These are phyloP conservation scores for Karstenula rhodostoma DNA, from an alignment of 2,329 filamentous ascomycete species.

Conservation along the genomic window DNA sequence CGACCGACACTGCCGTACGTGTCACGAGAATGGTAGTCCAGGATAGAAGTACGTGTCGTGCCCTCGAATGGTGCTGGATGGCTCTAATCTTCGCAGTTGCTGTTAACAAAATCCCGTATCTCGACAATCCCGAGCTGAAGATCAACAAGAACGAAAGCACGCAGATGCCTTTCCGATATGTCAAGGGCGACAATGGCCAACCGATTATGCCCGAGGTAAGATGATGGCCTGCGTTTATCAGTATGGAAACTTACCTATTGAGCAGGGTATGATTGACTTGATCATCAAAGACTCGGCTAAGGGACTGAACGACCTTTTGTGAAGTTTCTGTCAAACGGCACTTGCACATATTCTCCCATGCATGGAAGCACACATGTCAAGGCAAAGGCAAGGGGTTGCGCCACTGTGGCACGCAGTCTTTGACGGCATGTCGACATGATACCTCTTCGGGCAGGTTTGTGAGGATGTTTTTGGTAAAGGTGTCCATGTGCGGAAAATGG, in stretches of 20 bases:
- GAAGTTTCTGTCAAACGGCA: constrained; percentile 9
- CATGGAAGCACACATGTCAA: constrained; percentile 14
- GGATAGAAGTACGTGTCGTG: constrained; percentile 72
- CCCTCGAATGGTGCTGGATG: neutral
- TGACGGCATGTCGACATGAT: constrained; percentile 26
- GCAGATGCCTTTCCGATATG: constrained; percentile 98
- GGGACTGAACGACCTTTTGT: constrained; percentile 85
- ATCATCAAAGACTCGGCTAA: constrained; percentile 96
- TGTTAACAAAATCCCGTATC: constrained; percentile 79
- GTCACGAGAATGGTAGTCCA: constrained; percentile 91
- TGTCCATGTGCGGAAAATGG: constrained; percentile 19
- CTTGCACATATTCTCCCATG: neutral
- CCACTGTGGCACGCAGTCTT: constrained; percentile 50
- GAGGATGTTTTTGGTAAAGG: constrained; percentile 29
- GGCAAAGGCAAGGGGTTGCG: constrained; percentile 28
- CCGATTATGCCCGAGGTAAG: constrained; percentile 91
- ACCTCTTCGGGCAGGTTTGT: constrained; percentile 25
- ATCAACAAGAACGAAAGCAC: constrained; percentile 93
- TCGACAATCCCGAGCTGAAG: constrained; percentile 88
- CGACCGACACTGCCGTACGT: constrained; percentile 94
- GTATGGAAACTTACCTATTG: constrained; percentile 31
- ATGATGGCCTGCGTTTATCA: constrained; percentile 22
- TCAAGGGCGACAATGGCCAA: constrained; percentile 75
- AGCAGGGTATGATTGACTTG: constrained; percentile 89
- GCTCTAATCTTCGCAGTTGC: constrained; percentile 64